A percentile compares a stretch with the other conserved stretches of the same genome.
Evolutionary conservation across 2,329 filamentous ascomycete species (phyloP).

Genomic region (Trichophyton rubrum): DNA sequence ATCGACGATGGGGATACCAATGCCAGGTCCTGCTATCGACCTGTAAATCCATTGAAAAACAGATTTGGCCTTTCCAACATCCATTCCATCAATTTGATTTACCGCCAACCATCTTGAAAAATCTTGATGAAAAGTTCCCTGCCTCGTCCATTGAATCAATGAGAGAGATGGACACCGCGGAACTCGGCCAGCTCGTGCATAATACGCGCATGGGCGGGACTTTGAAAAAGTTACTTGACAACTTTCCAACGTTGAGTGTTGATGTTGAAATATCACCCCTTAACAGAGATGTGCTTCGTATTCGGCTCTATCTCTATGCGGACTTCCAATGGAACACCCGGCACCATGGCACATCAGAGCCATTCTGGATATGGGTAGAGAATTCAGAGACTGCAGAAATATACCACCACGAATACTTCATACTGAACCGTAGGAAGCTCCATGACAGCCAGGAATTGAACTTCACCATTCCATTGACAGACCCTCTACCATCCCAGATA

Average conservation of each 20-base stretch:
- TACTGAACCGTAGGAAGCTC: slow-evolving; percentile 76
- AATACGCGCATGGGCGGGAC: slow-evolving; percentile 78
- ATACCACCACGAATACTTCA: slow-evolving; percentile 95
- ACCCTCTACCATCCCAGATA: slow-evolving; percentile 88
- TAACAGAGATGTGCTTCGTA: slow-evolving; percentile 87
- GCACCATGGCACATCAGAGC: slow-evolving; percentile 85
- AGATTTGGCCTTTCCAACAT: slow-evolving; percentile 89
- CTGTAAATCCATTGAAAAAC: slow-evolving; percentile 93
- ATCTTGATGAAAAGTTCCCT: slow-evolving; percentile 68
- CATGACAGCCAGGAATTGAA: slow-evolving; percentile 95
- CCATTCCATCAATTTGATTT: slow-evolving; percentile 92
- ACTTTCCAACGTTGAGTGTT: slow-evolving; percentile 82
- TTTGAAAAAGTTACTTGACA: slow-evolving; percentile 68
- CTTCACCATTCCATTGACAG: slow-evolving; percentile 89
- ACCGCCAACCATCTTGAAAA: slow-evolving; percentile 66
- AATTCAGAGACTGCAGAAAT: slow-evolving; percentile 97
- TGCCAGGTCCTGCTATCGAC: slow-evolving; percentile 82
- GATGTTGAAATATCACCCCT: slow-evolving; percentile 92
- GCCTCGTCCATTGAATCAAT: slow-evolving; percentile 65
- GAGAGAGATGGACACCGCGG: slow-evolving; percentile 82
- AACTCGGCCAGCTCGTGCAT: slow-evolving; percentile 83
- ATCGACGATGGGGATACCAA: slow-evolving; percentile 89
- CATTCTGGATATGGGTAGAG: slow-evolving; percentile 98
- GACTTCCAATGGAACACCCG: slow-evolving; percentile 93
- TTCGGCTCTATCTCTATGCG: slow-evolving; percentile 71